Evolutionary conservation across 768 basidiomycete species (phyloP), one percentile per base, ranked within the genome.

Genomic region (Gloeopeniophorella convolvens): DNA sequence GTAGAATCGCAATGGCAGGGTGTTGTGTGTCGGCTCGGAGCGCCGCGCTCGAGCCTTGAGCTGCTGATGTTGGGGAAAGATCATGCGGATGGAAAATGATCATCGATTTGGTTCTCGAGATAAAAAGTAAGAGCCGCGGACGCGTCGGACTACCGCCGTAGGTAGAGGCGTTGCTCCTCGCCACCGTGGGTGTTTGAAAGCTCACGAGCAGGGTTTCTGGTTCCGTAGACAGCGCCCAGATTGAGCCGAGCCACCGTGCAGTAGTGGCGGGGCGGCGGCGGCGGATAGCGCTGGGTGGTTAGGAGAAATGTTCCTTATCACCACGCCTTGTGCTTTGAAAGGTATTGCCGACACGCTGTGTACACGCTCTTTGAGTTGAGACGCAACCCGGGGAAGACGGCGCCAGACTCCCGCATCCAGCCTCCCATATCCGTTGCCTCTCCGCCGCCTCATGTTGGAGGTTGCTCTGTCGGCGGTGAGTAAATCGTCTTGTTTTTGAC

Each of bases 301-400:
- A 55, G 60, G 48, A 39, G 46, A 58, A 59, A 60, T 39, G 66
- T 72, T 69, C 70, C 76, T 74, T 75, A 77, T 77, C 75, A 70
- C 67, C 65, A 70, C 66, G 73, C 72, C 72, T 75, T 76, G 70
- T 74, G 64, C 76, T 77, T 70, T 69, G 72, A 74, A 70, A 71
- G 76, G 71, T 68, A 75, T 68, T 64, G 64, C 67, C 65, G 72
- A 77, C 78, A 80, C 72, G 82, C 78, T 71, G 76, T 69, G 69
- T 72, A 71, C 83, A 80, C 79, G 82, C 76, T 71, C 70, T 63
- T 57, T 61, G 68, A 75, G 73, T 76, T 77, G 72, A 76, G 72
- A 76, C 80, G 75, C 79, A 79, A 75, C 72, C 71, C 74, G 69
- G 72, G 70, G 67, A 76, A 64, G 68, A 66, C 59, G 66, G 68